These are phyloP conservation scores for Aspergillus sp. DNA, from an alignment of 2,329 filamentous ascomycete species.

Conservation along the genomic window DNA sequence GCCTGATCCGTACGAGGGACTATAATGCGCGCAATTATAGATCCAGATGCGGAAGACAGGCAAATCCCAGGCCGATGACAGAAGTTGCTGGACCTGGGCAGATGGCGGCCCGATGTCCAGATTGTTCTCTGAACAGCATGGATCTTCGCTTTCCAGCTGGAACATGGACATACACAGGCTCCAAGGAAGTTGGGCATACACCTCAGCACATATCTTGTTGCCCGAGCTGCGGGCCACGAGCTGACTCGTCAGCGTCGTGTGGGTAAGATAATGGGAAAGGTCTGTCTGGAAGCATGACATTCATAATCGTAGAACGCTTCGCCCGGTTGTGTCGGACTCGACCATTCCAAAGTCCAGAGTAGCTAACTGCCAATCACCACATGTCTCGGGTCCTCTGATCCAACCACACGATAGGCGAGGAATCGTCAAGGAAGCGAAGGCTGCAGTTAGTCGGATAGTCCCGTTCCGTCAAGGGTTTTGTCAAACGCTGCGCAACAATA, in stretches of 20 bases:
- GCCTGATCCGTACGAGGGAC: background rate
- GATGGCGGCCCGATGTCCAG: slow-evolving; percentile 18
- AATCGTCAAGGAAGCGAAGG: background rate
- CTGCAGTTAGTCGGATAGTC: background rate
- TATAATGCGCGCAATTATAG: background rate
- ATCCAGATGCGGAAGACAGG: background rate
- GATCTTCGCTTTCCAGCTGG: slow-evolving; percentile 14
- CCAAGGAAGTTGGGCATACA: slow-evolving; percentile 29
- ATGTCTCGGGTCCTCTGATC: background rate
- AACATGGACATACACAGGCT: slow-evolving; percentile 8
- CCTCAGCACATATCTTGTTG: slow-evolving; percentile 24
- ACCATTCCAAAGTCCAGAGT: background rate
- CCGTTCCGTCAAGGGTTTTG: background rate
- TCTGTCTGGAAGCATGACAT: background rate
- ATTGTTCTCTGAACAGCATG: slow-evolving; percentile 18
- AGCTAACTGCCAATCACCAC: background rate
- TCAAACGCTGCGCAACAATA: background rate
- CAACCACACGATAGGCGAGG: background rate
- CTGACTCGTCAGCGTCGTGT: slow-evolving; percentile 11
- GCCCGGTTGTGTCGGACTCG: no score
- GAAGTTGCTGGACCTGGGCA: background rate
- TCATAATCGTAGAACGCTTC: no score
- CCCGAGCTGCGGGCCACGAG: slow-evolving; percentile 21
- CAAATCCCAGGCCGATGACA: background rate
- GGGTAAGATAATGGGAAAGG: background rate